A percentile compares a stretch with the other conserved stretches of the same genome.
Evolutionary conservation across 2,329 filamentous ascomycete genomes (phyloP).

Genomic region (Blastomyces parvus): DNA sequence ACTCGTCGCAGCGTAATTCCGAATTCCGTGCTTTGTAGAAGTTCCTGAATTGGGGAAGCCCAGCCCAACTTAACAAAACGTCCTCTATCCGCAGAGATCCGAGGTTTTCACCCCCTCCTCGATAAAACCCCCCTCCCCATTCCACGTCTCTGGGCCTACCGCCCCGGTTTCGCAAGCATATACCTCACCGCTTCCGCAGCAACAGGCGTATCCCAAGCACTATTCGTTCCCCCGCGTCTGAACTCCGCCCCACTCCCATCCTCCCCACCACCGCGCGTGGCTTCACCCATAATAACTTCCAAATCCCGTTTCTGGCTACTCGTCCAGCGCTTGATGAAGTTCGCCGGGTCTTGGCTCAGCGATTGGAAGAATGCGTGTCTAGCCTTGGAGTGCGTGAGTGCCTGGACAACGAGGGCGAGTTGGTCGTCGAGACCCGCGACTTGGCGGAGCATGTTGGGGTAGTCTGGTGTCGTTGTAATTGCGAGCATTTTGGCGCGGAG

Average conservation of each 20-base stretch:
- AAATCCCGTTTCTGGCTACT: constrained; percentile 85
- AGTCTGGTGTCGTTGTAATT: constrained; percentile 59
- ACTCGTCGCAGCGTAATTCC: not conserved
- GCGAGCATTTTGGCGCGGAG: constrained; percentile 57
- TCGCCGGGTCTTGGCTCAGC: constrained; percentile 69
- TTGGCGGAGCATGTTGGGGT: constrained; percentile 63
- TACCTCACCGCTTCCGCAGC: constrained; percentile 54
- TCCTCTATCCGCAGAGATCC: not conserved
- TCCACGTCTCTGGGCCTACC: not conserved
- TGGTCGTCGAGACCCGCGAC: constrained; percentile 75
- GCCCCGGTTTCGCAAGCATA: constrained; percentile 44
- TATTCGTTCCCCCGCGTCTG: constrained; percentile 43
- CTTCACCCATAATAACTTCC: constrained; percentile 78
- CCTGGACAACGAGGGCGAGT: constrained; percentile 71
- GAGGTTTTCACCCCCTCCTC: not conserved
- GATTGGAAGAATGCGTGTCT: constrained; percentile 81
- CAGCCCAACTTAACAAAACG: not conserved
- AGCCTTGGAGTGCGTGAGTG: constrained; percentile 72
- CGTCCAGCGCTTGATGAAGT: constrained; percentile 79
- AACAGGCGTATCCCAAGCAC: constrained; percentile 54
- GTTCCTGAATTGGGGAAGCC: not conserved
- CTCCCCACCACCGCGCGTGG: constrained; percentile 48
- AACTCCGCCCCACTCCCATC: constrained; percentile 43
- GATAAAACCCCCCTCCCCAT: not conserved
- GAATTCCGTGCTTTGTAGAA: not conserved